A percentile compares a stretch with the other conserved stretches of the same genome.
These are phyloP conservation scores for Penicillium frequentans DNA, from an alignment of 2,329 filamentous ascomycete species.

Conservation along the genomic window DNA sequence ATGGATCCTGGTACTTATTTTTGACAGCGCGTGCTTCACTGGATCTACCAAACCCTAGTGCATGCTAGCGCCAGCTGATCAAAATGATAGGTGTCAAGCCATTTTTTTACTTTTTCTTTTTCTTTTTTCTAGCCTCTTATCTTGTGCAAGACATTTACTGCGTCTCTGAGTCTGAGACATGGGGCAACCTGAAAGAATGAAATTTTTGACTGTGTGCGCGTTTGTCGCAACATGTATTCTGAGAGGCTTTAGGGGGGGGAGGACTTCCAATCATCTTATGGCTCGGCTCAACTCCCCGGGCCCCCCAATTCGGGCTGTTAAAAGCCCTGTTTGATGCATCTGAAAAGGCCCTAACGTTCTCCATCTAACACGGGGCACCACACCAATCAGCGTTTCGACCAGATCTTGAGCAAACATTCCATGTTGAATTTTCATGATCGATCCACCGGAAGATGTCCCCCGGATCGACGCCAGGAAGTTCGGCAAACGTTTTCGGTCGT, in stretches of 20 bases:
- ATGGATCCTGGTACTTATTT: conserved; percentile 13
- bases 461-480: conserved; percentile 18
- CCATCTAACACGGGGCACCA: conserved; percentile 7
- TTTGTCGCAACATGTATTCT: conserved; percentile 2
- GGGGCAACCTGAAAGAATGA: neutral
- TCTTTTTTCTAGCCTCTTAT: neutral
- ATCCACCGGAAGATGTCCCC: conserved; percentile 16
- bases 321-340: conserved; percentile 26
- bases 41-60: conserved; percentile 6
- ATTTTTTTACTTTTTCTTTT: neutral
- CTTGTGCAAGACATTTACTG: conserved; percentile 6
- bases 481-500: conserved; percentile 35
- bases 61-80: conserved; percentile 16
- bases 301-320: conserved; percentile 22
- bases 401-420: conserved; percentile 31
- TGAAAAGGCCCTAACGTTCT: conserved; percentile 3
- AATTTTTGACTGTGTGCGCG: conserved; percentile 1
- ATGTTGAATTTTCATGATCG: conserved; percentile 12
- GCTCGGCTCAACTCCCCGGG: conserved; percentile 11
- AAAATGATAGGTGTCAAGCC: conserved; percentile 25
- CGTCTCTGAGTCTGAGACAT: conserved; percentile 13
- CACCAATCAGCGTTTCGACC: conserved; percentile 25
- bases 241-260: neutral
- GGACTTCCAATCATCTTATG: conserved; percentile 2
- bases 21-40: conserved; percentile 12